phyloP scores from a whole-genome alignment of 805 yeast species.

The Pichia manshurica region DNA sequence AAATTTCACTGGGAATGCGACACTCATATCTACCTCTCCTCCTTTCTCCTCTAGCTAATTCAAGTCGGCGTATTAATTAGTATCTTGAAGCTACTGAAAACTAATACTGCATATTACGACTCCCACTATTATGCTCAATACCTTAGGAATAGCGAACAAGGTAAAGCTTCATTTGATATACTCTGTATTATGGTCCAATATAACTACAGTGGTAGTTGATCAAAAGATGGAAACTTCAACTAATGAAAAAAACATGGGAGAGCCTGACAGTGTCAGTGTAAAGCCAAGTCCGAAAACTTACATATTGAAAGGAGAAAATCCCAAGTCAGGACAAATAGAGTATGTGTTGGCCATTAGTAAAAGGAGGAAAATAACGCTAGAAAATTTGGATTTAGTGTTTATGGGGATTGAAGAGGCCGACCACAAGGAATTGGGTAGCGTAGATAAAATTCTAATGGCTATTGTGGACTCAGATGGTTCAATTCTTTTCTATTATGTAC shows the following conservation, averaged over 20 bases:
- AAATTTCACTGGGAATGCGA: no score
- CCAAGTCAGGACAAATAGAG: slow-evolving; percentile 10
- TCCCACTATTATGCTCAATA: slow-evolving; percentile 10
- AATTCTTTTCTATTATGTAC: slow-evolving; percentile 60
- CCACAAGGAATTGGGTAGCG: slow-evolving; percentile 22
- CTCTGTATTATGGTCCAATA: slow-evolving; percentile 39
- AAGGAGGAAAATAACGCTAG: slow-evolving; percentile 31
- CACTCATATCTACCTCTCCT: no score
- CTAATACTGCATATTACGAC: no score
- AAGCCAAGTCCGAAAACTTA: neutral
- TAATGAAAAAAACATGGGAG: neutral
- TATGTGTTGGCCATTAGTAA: slow-evolving; percentile 35
- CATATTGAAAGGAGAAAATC: slow-evolving; percentile 11
- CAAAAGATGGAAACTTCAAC: neutral
- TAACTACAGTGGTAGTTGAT: slow-evolving; percentile 4
- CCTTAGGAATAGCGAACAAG: slow-evolving; percentile 25
- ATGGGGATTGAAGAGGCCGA: slow-evolving; percentile 16
- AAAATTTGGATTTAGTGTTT: slow-evolving; percentile 38
- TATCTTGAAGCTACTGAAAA: no score
- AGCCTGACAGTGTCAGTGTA: neutral
- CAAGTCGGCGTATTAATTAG: no score
- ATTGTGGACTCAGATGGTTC: slow-evolving; percentile 63
- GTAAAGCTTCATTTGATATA: slow-evolving; percentile 40
- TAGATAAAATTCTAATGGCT: slow-evolving; percentile 46
- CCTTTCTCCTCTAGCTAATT: no score